phyloP scores from a whole-genome alignment of 1,284 basidiomycete genomes.

The Thelephora terrestris region DNA sequence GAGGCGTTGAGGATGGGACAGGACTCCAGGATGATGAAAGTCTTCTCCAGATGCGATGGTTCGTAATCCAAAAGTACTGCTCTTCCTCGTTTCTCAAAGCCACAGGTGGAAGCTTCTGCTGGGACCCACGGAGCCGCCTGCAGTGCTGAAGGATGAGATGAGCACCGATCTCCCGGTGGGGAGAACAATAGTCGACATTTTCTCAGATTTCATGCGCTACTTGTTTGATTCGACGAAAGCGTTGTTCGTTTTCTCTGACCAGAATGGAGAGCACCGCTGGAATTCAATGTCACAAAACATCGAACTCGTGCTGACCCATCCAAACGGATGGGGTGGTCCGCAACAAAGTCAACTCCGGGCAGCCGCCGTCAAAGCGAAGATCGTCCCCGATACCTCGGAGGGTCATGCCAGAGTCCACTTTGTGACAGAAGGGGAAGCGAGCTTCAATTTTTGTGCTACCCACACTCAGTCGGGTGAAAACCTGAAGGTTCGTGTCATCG shows the following conservation, averaged over 20 bases:
- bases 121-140: slow-evolving; percentile 29
- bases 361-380: slow-evolving; percentile 21
- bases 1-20: too few species aligned
- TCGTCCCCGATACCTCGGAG: slow-evolving; percentile 15
- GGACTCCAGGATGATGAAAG: slow-evolving; percentile 44
- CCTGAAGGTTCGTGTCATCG: slow-evolving; percentile 13
- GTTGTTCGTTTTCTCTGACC: slow-evolving; percentile 40
- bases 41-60: slow-evolving; percentile 43
- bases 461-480: slow-evolving; percentile 23
- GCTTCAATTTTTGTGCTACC: slow-evolving; percentile 30
- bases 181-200: slow-evolving; percentile 35
- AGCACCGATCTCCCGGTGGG: slow-evolving; percentile 37
- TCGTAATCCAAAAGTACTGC: slow-evolving; percentile 1
- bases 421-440: slow-evolving; percentile 36
- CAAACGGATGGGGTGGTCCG: slow-evolving; percentile 29
- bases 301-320: too few species aligned
- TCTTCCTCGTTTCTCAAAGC: neutral
- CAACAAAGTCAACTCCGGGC: slow-evolving; percentile 25
- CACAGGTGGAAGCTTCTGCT: slow-evolving; percentile 52
- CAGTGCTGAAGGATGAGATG: too few species aligned
- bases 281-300: slow-evolving; percentile 21
- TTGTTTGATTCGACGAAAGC: slow-evolving; percentile 31
- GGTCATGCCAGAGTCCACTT: slow-evolving; percentile 25
- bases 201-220: slow-evolving; percentile 44
- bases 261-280: slow-evolving; percentile 30